A percentile compares a stretch with the other conserved stretches of the same genome.
Conservation (phyloP, 2,329 filamentous ascomycete species). For the Cladophialophora yegresii region DNA sequence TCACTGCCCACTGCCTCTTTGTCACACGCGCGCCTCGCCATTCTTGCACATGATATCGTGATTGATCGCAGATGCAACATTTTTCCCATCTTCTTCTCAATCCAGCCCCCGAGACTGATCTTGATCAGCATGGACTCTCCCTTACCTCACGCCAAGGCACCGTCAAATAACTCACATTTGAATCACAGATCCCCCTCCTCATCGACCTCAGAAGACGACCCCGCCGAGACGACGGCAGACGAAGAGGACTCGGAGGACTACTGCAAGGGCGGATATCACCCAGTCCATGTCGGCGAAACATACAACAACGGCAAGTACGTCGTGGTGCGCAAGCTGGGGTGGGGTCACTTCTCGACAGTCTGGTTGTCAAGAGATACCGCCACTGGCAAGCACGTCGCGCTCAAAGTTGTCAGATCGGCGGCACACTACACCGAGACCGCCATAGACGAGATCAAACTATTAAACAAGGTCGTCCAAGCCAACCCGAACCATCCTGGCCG, state of each 20-base stretch:
- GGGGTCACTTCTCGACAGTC: conserved; percentile 99
- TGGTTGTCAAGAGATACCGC: conserved; percentile 81
- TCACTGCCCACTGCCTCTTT: neutral
- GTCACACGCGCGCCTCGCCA: conserved; percentile 15
- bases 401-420: conserved; percentile 96
- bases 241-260: conserved; percentile 99
- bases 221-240: conserved; percentile 85
- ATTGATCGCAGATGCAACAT: conserved; percentile 16
- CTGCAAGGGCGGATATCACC: conserved; percentile 98
- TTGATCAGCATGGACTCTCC: conserved; percentile 42
- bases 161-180: conserved; percentile 53
- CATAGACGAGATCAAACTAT: conserved; percentile 96
- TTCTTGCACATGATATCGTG: conserved; percentile 13
- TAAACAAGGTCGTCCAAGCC: conserved; percentile 94
- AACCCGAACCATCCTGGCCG: conserved; percentile 93
- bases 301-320: conserved; percentile 98
- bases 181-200: conserved; percentile 75
- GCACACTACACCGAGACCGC: conserved; percentile 99
- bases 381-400: conserved; percentile 88
- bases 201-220: conserved; percentile 73
- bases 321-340: conserved; percentile 91
- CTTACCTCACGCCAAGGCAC: conserved; percentile 47
- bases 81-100: conserved; percentile 8
- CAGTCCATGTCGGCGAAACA: conserved; percentile 88
- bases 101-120: conserved; percentile 29